These are phyloP conservation scores for Kandelia obovata DNA, from an alignment of 345 rosid genomes.

Conservation along the genomic window DNA sequence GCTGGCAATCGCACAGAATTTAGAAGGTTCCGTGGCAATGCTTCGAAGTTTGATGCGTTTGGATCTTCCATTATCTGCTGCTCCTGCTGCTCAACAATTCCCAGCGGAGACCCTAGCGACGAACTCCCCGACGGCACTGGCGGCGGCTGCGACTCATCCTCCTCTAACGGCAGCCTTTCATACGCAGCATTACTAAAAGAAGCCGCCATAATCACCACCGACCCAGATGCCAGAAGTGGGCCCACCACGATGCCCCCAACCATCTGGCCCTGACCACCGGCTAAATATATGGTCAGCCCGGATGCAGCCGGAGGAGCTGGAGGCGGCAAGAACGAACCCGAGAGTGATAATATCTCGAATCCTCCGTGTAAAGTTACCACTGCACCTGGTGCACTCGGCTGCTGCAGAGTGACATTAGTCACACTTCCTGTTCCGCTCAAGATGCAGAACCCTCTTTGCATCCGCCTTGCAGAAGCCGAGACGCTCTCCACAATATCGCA, in stretches of 20 bases:
- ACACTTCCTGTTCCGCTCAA: slow-evolving; percentile 88
- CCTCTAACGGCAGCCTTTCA: slow-evolving; percentile 79
- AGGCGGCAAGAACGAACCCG: slow-evolving; percentile 87
- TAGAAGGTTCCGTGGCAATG: slow-evolving; percentile 64
- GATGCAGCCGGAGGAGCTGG: slow-evolving; percentile 93
- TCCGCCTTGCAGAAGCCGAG: slow-evolving; percentile 63
- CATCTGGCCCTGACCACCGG: slow-evolving; percentile 93
- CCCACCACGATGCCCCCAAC: slow-evolving; percentile 90
- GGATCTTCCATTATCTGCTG: slow-evolving; percentile 62
- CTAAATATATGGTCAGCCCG: slow-evolving; percentile 73
- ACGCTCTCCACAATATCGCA: slow-evolving; percentile 80
- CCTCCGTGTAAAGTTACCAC: slow-evolving; percentile 84
- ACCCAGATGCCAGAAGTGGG: slow-evolving; percentile 74
- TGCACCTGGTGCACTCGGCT: slow-evolving; percentile 75
- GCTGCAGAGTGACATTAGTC: slow-evolving; percentile 68
- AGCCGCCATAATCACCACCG: slow-evolving; percentile 88
- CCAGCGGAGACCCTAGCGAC: slow-evolving; percentile 37
- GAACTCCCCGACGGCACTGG: slow-evolving; percentile 32
- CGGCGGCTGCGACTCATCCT: slow-evolving; percentile 45
- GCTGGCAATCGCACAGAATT: slow-evolving; percentile 64
- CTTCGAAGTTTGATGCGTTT: slow-evolving; percentile 52
- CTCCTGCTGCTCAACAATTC: slow-evolving; percentile 41
- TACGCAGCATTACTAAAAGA: slow-evolving; percentile 95
- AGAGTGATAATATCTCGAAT: slow-evolving; percentile 83
- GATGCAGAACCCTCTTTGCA: slow-evolving; percentile 84